Conservation (phyloP, 768 basidiomycete genomes). For the Rhodocollybia butyracea region DNA sequence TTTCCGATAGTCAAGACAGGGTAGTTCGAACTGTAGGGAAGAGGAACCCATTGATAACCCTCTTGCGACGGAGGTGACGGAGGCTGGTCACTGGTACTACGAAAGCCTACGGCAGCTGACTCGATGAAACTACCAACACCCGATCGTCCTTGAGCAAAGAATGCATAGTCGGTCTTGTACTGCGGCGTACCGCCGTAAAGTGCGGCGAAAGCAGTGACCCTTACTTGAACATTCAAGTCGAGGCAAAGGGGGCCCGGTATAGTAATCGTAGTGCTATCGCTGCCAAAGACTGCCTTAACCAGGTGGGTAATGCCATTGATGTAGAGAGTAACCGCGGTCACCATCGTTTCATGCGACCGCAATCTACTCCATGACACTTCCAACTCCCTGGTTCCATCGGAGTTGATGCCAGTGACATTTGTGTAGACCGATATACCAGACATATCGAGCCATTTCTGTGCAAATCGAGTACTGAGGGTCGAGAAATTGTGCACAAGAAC, state of each 20-base stretch:
- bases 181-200: not conserved
- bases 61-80: too few species aligned
- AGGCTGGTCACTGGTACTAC: too few species aligned
- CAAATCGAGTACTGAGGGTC: not conserved
- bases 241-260: not conserved
- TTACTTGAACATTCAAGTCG: not conserved
- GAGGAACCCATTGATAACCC: too few species aligned
- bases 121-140: not conserved
- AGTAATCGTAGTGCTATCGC: not conserved
- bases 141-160: not conserved
- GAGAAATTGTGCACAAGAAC: not conserved
- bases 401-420: not conserved
- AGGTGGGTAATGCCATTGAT: not conserved
- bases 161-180: not conserved
- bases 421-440: not conserved
- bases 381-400: not conserved
- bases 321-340: not conserved
- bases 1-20: not conserved
- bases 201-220: not conserved
- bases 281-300: not conserved
- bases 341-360: not conserved
- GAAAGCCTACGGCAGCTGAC: too few species aligned
- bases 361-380: not conserved
- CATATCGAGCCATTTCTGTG: not conserved
- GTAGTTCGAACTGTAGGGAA: too few species aligned